Conservation (phyloP, 768 basidiomycete genomes). For the Suillus clintonianus region DNA sequence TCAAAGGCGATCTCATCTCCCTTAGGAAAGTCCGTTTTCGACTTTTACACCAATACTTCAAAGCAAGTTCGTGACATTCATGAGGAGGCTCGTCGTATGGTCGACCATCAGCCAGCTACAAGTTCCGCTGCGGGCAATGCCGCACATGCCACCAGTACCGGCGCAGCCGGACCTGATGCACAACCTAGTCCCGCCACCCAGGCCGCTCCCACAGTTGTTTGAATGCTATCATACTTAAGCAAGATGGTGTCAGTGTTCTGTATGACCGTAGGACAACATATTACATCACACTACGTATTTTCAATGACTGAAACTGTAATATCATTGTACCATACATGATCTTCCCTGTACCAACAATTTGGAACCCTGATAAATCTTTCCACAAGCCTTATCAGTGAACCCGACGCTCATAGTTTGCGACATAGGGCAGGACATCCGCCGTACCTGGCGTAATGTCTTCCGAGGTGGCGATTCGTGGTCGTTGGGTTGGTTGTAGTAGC, state of each 20-base stretch:
- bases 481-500: not conserved
- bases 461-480: not conserved
- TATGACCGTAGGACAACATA: not conserved
- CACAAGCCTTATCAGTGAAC: not conserved
- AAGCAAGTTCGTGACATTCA: slow-evolving; percentile 93
- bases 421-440: not conserved
- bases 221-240: too few species aligned
- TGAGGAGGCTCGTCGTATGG: slow-evolving; percentile 87
- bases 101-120: slow-evolving; percentile 37
- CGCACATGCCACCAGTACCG: not conserved
- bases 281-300: not conserved
- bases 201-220: not conserved
- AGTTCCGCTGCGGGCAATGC: slow-evolving; percentile 12
- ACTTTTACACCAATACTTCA: slow-evolving; percentile 85
- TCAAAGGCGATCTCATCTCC: slow-evolving; percentile 71
- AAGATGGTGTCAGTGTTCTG: not conserved
- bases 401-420: not conserved
- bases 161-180: slow-evolving; percentile 4
- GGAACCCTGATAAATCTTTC: not conserved
- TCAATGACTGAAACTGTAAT: not conserved
- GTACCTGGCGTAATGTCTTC: not conserved
- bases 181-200: slow-evolving; percentile 16
- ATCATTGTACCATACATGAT: not conserved
- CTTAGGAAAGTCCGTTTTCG: slow-evolving; percentile 70
- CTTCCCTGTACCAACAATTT: not conserved